Base-by-base conservation (phyloP, 441 rosid genomes). In the Populus hybrid region DNA sequence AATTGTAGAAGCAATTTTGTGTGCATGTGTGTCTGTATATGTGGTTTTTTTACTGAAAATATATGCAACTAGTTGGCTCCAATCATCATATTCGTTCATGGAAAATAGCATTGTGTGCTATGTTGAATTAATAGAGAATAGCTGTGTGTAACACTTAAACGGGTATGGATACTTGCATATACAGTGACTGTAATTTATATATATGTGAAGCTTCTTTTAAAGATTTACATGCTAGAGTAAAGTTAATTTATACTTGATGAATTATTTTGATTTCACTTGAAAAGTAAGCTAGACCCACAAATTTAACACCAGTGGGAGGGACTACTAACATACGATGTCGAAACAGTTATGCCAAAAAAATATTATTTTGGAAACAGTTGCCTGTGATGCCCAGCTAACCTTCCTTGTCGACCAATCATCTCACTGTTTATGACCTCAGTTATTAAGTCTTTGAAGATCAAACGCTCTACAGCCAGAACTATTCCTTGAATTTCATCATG, bases 381-480 rank as follows among this genome's bases (percentile, higher is more conserved):
- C n/a, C n/a, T 88, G 87, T 89, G 83, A 85, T 83, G 84, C 72
- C 90, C 77, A 38, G 76, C 82, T 53, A 76, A 83, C 78, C 42
- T 85, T 73, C 81, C 80, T 79, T 69, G 83, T 65, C 40, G 82
- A 71, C 79, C 80, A 68, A 84, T 83, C 69, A 81, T 81, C 78
- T 84, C 86, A 12, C 85, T 74, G 33, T 75, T 83, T 79, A 93
- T 85, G 74, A 93, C 83, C 87, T 96, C 99, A 3, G 76, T 88
- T 73, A 96, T 83, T 73, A 96, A 83, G 84, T 94, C 99, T 74
- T 92, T 96, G 80, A 94, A 94, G 81, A 96, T 96, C 85, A 86
- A 81, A 68, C 94, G 85, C 86, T 96, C 99, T 45, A 96, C 82
- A 78, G 88, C 92, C 77, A 94, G 81, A 74, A 87, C 94, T 76